These are phyloP conservation scores for Zasmidium cellare DNA, from an alignment of 2,329 filamentous ascomycete species.

Conservation along the genomic window DNA sequence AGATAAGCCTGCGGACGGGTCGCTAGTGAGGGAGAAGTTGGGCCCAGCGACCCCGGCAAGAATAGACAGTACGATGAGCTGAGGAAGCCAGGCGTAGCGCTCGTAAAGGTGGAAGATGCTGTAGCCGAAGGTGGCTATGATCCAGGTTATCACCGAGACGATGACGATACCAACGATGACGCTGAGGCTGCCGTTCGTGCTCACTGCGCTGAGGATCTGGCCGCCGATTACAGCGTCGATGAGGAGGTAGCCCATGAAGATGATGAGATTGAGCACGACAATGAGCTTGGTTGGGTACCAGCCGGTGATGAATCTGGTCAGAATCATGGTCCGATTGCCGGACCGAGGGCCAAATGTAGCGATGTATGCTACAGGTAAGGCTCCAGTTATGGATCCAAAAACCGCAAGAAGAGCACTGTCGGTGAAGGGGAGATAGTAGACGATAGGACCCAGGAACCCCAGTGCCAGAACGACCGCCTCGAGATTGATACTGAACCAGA, in stretches of 20 bases:
- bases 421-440: slow-evolving; percentile 59
- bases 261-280: slow-evolving; percentile 62
- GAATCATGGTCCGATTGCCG: slow-evolving; percentile 63
- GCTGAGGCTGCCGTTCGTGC: slow-evolving; percentile 57
- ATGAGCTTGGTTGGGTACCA: slow-evolving; percentile 67
- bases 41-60: slow-evolving; percentile 62
- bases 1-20: slow-evolving; percentile 52
- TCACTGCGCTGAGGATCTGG: slow-evolving; percentile 68
- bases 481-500: slow-evolving; percentile 65
- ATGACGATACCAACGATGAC: slow-evolving; percentile 68
- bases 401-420: slow-evolving; percentile 59
- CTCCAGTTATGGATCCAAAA: slow-evolving; percentile 58
- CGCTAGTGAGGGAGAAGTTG: slow-evolving; percentile 56
- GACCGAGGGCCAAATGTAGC: slow-evolving; percentile 62
- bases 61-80: slow-evolving; percentile 61
- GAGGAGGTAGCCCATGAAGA: slow-evolving; percentile 59
- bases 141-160: slow-evolving; percentile 62
- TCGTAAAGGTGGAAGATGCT: slow-evolving; percentile 68
- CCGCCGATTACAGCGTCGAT: slow-evolving; percentile 67
- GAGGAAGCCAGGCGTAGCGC: slow-evolving; percentile 66
- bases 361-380: slow-evolving; percentile 58
- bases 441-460: slow-evolving; percentile 62
- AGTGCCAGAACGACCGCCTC: slow-evolving; percentile 64
- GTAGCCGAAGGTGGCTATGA: slow-evolving; percentile 68
- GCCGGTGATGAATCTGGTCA: slow-evolving; percentile 60